Base-by-base conservation (phyloP, 257 asterid species). In the Rehmannia glutinosa region DNA sequence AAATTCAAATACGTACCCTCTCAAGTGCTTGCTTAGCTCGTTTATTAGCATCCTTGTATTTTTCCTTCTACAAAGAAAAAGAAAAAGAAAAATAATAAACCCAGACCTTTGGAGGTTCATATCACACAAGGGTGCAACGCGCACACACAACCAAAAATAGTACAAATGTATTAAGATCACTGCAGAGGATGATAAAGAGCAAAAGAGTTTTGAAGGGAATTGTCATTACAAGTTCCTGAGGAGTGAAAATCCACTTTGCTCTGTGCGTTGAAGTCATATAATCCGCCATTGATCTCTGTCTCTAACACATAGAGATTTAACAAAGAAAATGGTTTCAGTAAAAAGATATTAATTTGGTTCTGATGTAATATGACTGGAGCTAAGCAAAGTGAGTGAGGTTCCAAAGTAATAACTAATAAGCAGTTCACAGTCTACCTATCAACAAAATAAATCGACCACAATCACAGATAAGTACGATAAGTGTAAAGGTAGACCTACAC, bases 1-100 rank as follows among this genome's bases (percentile, higher is more conserved):
- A 7, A 32, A 12, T 36, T 21, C 20, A 64, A 30, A 8, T 12
- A n/a, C 32, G 63, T 81, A 92, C 98, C 94, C 73, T 86, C 67
- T 93, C 98, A 61, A 90, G 82, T 52, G 95, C 89, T 71, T 86
- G 97, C 73, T 84, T 90, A 17, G 98, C 98, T 70, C 96, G 80
- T 45, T 93, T 95, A 70, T 90, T 93, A 51, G 92, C 92, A 62
- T 84, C 90, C 78, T 85, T 88, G 66, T 84, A 77, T 46, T 87
- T 93, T 17, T 93, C 97, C 83, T 83, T 88, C 98, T 90, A 11
- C 4, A 21, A 20, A 0, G 13, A 20, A 50, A 49, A 21, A 10
- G 10, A 3, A 21, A 50, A 50, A 21, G 2, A 41, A 4, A 11
- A 32, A 70, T 27, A 36, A 20, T 10, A 13, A 23, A 53, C 19